phyloP scores from a whole-genome alignment of 441 rosid genomes.

The Eruca vesicaria region DNA sequence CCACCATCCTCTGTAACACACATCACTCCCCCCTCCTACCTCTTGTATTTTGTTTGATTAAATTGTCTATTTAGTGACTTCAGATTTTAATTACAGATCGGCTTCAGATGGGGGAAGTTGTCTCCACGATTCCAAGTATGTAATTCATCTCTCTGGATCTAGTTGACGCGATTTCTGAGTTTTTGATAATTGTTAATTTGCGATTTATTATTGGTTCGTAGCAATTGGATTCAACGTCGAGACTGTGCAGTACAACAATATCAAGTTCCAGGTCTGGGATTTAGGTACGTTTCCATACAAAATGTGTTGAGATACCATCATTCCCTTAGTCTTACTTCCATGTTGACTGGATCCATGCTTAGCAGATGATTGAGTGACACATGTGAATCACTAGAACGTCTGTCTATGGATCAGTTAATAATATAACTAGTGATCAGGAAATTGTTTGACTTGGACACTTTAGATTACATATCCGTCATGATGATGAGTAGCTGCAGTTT shows the following conservation, averaged over 20 bases:
- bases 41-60: neutral
- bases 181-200: neutral
- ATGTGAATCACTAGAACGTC: neutral
- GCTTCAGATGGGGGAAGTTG: conserved; percentile 48
- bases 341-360: neutral
- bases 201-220: conserved; percentile 15
- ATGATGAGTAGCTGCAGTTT: neutral
- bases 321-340: too few species aligned
- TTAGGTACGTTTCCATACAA: conserved; percentile 47
- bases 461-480: neutral
- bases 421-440: neutral
- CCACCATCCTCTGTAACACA: conserved; percentile 49
- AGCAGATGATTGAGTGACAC: neutral
- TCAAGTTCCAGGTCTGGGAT: conserved; percentile 97
- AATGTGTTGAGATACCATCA: too few species aligned
- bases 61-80: neutral
- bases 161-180: neutral
- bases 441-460: neutral
- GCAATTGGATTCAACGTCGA: conserved; percentile 75
- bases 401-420: neutral
- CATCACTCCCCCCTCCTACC: neutral
- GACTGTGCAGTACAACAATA: conserved; percentile 57
- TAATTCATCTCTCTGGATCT: conserved; percentile 17
- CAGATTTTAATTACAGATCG: conserved; percentile 32
- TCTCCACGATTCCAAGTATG: conserved; percentile 44